Conservation (phyloP, 2,329 filamentous ascomycete genomes). For the Hypoxylon sp. region DNA sequence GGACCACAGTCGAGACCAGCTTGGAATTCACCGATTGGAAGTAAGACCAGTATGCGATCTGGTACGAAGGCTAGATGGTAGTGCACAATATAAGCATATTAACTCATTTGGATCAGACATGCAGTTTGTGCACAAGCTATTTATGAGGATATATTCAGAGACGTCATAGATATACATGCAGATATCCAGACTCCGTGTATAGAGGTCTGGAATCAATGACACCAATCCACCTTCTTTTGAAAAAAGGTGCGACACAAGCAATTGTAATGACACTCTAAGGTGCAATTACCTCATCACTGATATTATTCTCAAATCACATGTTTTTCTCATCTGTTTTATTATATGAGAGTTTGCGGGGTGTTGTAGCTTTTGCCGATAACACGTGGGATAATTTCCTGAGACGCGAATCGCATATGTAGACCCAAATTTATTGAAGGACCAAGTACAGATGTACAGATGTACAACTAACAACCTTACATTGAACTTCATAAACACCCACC, state of each 20-base stretch:
- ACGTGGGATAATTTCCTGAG: slow-evolving; percentile 34
- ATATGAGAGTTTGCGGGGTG: slow-evolving; percentile 15
- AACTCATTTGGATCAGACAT: background rate
- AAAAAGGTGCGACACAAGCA: background rate
- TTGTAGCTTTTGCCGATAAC: slow-evolving; percentile 24
- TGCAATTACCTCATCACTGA: background rate
- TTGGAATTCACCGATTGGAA: background rate
- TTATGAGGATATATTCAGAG: background rate
- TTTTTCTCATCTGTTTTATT: background rate
- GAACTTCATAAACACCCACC: slow-evolving; percentile 9
- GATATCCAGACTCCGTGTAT: background rate
- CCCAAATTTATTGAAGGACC: slow-evolving; percentile 30
- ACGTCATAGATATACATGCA: background rate
- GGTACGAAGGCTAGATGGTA: background rate
- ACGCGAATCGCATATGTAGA: slow-evolving; percentile 27
- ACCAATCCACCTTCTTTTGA: background rate
- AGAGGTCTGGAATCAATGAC: background rate
- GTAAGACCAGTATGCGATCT: background rate
- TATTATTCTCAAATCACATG: background rate
- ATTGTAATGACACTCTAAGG: background rate
- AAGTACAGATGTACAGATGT: slow-evolving; percentile 10
- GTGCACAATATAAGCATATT: background rate
- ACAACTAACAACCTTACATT: slow-evolving; percentile 4
- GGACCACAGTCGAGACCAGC: background rate
- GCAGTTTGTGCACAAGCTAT: background rate